Percentiles rank a stretch among this genome's conserved stretches.
phyloP scores from a whole-genome alignment of 257 asterid species.

The Striga asiatica region DNA sequence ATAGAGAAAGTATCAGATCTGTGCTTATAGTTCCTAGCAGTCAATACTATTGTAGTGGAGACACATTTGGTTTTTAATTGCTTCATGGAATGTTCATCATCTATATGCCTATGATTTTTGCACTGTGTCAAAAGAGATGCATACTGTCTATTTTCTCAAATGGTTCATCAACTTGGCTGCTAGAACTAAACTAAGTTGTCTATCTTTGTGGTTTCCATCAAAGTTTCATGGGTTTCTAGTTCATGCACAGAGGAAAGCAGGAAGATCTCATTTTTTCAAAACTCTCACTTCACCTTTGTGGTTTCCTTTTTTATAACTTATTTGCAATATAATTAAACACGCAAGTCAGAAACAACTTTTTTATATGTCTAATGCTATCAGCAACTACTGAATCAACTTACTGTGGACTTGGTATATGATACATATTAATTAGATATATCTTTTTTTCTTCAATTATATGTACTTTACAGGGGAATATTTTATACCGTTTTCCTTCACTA shows the following conservation, averaged over 20 bases:
- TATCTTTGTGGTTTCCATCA: not conserved
- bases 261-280: not conserved
- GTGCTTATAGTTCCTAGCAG: not conserved
- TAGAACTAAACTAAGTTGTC: not conserved
- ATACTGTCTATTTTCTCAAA: not conserved
- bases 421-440: not conserved
- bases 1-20: slow-evolving; percentile 7
- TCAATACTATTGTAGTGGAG: not conserved
- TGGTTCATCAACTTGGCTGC: not conserved
- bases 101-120: not conserved
- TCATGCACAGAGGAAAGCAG: not conserved
- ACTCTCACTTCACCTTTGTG: not conserved
- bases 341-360: not conserved
- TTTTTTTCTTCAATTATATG: not conserved
- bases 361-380: not conserved
- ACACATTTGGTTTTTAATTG: slow-evolving; percentile 8
- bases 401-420: not conserved
- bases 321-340: not conserved
- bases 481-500: slow-evolving; percentile 88
- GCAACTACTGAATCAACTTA: not conserved
- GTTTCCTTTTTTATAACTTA: slow-evolving; percentile 5
- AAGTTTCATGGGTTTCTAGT: not conserved
- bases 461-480: slow-evolving; percentile 78
- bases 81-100: slow-evolving; percentile 4
- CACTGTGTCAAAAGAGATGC: not conserved